Base-by-base conservation (phyloP, 2,329 filamentous ascomycete species). In the Fusarium cicatricum region DNA sequence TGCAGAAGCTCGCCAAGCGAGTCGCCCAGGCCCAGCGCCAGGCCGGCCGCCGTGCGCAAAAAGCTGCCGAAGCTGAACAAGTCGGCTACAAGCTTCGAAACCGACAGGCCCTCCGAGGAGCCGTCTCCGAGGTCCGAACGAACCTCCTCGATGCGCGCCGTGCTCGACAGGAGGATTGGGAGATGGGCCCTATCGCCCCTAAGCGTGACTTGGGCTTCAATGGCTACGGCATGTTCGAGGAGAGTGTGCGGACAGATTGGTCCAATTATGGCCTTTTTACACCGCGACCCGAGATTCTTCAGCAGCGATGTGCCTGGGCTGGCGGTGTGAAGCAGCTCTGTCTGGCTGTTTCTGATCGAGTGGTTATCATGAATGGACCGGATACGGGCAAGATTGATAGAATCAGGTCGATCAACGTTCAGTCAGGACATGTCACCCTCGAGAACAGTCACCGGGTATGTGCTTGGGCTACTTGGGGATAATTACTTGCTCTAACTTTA, bases 301-400 rank as follows among this genome's bases (percentile, higher is more conserved):
- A 76, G 51, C 72, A 77, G 62, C 75, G 82, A 34, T 80, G 77
- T 58, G 79, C 74, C 26, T 87, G 84, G 84, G 81, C 82, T n/a
- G 82, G 84, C 38, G 81, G 80, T 31, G 63, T 74, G 28, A 78
- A 78, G 64, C 82, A 82, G 72, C 79, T 90, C 58, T 89, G 86
- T 63, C 78, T 93, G 54, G 83, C 81, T 19, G 70, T 77, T 4
- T 87, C 88, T 7, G 95, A 98, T 75, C 85, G 95, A 55, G 92
- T 97, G 28, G 90, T 94, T 47, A 78, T 98, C 54, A 77, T 92
- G 48, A 85, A 89, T 57, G 93, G 94, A 9, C 83, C 82, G 31
- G 90, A 95, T 69, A 90, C 88, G 78, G 92, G 92, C 68, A 91
- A 89, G 78, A 95, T 99, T 75, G 90, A 91, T 44, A 78, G 78